Evolutionary conservation across 192 early-diverging fungal species (phyloP).

Genomic region (Thoreauomyces humboldtii): DNA sequence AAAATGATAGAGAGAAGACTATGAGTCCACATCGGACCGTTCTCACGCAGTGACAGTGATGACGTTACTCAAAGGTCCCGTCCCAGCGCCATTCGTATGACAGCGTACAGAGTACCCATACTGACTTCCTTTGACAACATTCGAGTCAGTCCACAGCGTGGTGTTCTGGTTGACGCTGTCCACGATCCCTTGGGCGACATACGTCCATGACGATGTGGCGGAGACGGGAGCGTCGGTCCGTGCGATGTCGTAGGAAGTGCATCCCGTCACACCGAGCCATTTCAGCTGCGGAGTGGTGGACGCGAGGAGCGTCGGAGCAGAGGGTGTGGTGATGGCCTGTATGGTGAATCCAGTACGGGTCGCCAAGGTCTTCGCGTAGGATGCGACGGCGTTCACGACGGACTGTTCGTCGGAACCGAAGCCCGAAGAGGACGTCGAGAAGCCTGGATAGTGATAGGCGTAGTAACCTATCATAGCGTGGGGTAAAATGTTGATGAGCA

Average conservation of each 20-base stretch:
- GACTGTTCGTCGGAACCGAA: constrained; percentile 17
- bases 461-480: too few relatives aligned
- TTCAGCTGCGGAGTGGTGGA: background rate
- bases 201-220: background rate
- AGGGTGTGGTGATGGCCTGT: background rate
- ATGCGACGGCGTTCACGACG: constrained; percentile 2
- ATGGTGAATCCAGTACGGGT: constrained; percentile 7
- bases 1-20: too few relatives aligned
- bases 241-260: constrained; percentile 11
- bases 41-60: background rate
- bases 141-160: constrained; percentile 4
- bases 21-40: too few relatives aligned
- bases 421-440: background rate
- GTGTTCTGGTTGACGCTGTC: constrained; percentile 6
- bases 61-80: constrained; percentile 1
- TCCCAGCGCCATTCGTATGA: constrained; percentile 10
- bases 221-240: background rate
- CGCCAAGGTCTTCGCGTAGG: background rate
- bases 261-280: constrained; percentile 16
- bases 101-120: constrained; percentile 12
- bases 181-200: background rate
- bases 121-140: background rate
- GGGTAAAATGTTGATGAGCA: too few relatives aligned
- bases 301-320: constrained; percentile 11
- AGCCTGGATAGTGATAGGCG: constrained; percentile 41